A percentile compares a stretch with the other conserved stretches of the same genome.
Conservation (phyloP, 495 filamentous ascomycete genomes). For the Hypoxylon subgilvum region DNA sequence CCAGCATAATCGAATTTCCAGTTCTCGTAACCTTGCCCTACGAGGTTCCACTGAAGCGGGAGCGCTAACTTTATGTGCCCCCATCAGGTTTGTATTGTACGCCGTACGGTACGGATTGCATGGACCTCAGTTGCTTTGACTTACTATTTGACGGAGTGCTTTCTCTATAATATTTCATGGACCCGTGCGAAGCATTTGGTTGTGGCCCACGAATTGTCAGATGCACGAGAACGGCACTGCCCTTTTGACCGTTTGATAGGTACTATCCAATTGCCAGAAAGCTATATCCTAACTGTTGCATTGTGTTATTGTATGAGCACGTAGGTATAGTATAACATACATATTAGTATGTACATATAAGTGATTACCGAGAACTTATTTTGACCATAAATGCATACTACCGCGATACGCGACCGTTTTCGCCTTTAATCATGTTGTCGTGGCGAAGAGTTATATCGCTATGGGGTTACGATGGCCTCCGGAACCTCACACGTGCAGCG, state of each 20-base stretch:
- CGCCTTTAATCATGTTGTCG: conserved; percentile 23
- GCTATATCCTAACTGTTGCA: no score
- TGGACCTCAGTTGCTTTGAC: no score
- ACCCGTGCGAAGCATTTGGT: no score
- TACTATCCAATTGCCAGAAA: no score
- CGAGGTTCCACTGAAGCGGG: conserved; percentile 32
- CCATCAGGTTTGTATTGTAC: background rate
- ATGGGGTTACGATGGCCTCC: conserved; percentile 6
- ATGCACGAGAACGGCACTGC: no score
- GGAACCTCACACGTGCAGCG: conserved; percentile 18
- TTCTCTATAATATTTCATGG: no score
- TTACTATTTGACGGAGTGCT: background rate
- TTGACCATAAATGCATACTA: background rate
- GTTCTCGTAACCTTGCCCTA: background rate
- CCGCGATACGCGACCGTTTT: conserved; percentile 26
- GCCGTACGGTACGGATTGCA: background rate
- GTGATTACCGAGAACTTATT: background rate
- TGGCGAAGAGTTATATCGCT: conserved; percentile 19
- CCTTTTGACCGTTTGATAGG: no score
- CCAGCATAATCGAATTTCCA: background rate
- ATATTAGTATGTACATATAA: background rate
- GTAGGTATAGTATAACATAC: no score
- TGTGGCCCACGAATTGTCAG: no score
- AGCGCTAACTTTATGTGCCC: conserved; percentile 12
- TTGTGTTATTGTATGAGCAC: no score